Evolutionary conservation across 164 flowering plant species (phyloP).

Genomic region (Aristolochia contorta): DNA sequence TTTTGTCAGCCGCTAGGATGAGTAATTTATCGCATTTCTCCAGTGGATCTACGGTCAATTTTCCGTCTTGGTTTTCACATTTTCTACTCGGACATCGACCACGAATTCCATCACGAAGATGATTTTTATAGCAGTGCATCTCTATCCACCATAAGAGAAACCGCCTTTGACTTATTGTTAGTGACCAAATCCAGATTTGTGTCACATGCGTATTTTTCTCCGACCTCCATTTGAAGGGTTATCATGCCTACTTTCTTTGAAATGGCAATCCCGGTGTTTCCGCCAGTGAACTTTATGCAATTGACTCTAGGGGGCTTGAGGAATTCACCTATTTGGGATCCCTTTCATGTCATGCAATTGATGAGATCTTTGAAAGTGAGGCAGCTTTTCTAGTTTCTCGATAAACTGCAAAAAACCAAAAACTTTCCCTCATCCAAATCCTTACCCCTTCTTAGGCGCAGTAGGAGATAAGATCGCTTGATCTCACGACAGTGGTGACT

Average conservation of each 20-base stretch:
- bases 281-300: slow-evolving; percentile 98
- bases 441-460: slow-evolving; percentile 96
- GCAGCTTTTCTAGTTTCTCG: slow-evolving; percentile 93
- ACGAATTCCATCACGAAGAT: slow-evolving; percentile 85
- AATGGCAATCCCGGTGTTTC: slow-evolving; percentile 91
- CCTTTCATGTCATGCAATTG: slow-evolving; percentile 91
- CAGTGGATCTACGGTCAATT: slow-evolving; percentile 77
- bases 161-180: slow-evolving; percentile 79
- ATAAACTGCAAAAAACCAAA: slow-evolving; percentile 88
- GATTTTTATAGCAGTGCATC: slow-evolving; percentile 94
- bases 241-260: slow-evolving; percentile 98
- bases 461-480: slow-evolving; percentile 93
- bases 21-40: too few species aligned
- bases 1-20: too few species aligned
- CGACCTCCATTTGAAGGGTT: slow-evolving; percentile 96
- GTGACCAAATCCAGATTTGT: slow-evolving; percentile 94
- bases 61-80: slow-evolving; percentile 72
- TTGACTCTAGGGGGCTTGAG: slow-evolving; percentile 93
- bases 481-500: slow-evolving; percentile 91
- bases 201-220: slow-evolving; percentile 98
- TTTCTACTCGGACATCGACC: slow-evolving; percentile 69
- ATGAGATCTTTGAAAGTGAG: slow-evolving; percentile 89
- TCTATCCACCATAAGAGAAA: slow-evolving; percentile 87
- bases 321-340: slow-evolving; percentile 98
- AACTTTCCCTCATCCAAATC: slow-evolving; percentile 75